Base-by-base conservation (phyloP, 2,329 filamentous ascomycete species). In the Fusarium sp. region DNA sequence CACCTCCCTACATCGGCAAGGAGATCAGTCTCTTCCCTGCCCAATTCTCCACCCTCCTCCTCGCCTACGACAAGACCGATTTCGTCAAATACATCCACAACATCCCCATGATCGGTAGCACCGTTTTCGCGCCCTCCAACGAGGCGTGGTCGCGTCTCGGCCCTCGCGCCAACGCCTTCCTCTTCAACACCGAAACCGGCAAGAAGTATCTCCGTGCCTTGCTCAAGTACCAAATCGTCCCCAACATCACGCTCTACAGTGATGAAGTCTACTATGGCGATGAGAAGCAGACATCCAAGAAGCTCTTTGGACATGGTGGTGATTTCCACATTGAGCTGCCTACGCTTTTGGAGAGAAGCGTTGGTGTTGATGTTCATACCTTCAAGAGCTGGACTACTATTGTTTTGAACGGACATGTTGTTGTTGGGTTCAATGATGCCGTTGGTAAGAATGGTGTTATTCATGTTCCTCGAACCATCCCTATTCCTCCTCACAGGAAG, bases 121-220 rank as follows among this genome's bases (percentile, higher is more conserved):
- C 94, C 4, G 77, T 96, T 65, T 97, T 97, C 75, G 92, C 92
- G 0, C 94, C 94, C 0, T 88, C 87, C 47, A 97, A 98, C 84
- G 82, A 81, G 7, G 94, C 94, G n/a, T 97, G 95, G 83, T 77
- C 86, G 74, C 88, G 88, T 70, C 89, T 98, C 2, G 93, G 94
- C 1, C 86, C 88, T 2, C 84, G 79, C 58, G 88, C 91, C 74
- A 97, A 95, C 24, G 68, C 90, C 24, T 98, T 97, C 85, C 84
- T 98, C 6, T 98, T 98, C 85, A 87, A 86, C 79, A 92, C 91
- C 62, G 83, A 87, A 29, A 87, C 85, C 55, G 94, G 94, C 3
- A 83, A 86, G 69, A 90, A 90, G 78, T 97, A 93, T 77, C 86
- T 98, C 20, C 89, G 87, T 70, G 93, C 93, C 0, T 82, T 97